A percentile compares a stretch with the other conserved stretches of the same genome.
Conservation (phyloP, 768 basidiomycete genomes). For the Strobilomyces confusus region DNA sequence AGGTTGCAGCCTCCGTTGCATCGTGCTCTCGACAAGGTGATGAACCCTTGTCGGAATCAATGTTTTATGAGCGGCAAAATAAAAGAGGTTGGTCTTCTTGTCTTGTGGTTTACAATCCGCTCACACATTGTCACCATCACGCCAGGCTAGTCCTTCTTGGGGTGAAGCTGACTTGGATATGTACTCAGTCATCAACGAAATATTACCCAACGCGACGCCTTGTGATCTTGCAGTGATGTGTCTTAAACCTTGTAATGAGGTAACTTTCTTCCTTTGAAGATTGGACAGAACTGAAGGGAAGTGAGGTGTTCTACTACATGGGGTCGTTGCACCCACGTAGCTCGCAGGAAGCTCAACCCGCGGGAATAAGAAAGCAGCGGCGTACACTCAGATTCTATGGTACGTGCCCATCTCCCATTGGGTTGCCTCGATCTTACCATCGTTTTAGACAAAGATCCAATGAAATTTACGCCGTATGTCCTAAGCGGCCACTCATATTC, state of each 20-base stretch:
- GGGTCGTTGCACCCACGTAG: conserved; percentile 6
- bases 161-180: conserved; percentile 34
- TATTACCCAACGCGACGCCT: conserved; percentile 42
- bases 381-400: conserved; percentile 19
- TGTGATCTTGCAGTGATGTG: conserved; percentile 56
- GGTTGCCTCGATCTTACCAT: conserved; percentile 5
- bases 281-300: conserved; percentile 3
- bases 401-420: conserved; percentile 1
- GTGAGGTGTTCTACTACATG: conserved; percentile 23
- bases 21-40: conserved; percentile 5
- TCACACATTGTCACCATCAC: background rate
- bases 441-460: conserved; percentile 14
- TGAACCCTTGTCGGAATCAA: conserved; percentile 23
- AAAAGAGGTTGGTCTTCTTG: conserved; percentile 12
- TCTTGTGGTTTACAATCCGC: background rate
- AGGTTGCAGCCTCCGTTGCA: background rate
- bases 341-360: background rate
- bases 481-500: background rate
- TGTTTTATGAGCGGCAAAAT: conserved; percentile 23
- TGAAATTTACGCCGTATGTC: conserved; percentile 26
- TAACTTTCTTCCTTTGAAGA: conserved; percentile 17
- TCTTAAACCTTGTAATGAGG: conserved; percentile 59
- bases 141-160: conserved; percentile 39
- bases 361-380: conserved; percentile 6
- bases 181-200: conserved; percentile 37